Conservation (phyloP, 306 rosid genomes). For the Begonia peltatifolia region DNA sequence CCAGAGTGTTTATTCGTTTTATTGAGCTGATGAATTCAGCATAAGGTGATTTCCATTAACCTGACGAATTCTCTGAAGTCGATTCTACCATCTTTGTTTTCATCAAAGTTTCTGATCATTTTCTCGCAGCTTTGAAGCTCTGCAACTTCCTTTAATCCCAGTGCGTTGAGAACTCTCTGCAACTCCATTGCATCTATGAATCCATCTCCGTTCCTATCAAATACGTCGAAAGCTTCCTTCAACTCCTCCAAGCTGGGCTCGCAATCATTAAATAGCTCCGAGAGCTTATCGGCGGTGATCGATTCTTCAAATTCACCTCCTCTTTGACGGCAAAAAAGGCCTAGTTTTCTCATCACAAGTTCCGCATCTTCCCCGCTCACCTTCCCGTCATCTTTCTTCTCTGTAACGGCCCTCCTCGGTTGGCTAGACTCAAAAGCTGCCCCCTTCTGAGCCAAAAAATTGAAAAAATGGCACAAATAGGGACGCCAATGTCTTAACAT, state of each 20-base stretch:
- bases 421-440: constrained; percentile 10
- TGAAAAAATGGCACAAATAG: constrained; percentile 9
- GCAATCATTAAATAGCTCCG: constrained; percentile 54
- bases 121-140: constrained; percentile 34
- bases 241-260: constrained; percentile 82
- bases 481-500: constrained; percentile 13
- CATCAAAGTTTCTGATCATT: constrained; percentile 54
- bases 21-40: constrained; percentile 15
- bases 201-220: constrained; percentile 71
- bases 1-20: neutral
- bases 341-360: constrained; percentile 41
- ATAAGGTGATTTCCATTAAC: constrained; percentile 52
- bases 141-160: constrained; percentile 45
- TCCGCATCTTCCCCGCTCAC: constrained; percentile 39
- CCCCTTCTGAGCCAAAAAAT: constrained; percentile 6
- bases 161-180: constrained; percentile 37
- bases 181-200: constrained; percentile 60
- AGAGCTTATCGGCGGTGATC: constrained; percentile 25
- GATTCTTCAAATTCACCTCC: constrained; percentile 23
- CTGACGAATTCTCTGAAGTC: constrained; percentile 63
- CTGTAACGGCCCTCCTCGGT: constrained; percentile 1
- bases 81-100: constrained; percentile 53
- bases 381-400: constrained; percentile 18
- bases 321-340: constrained; percentile 39
- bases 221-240: constrained; percentile 76